A percentile compares a stretch with the other conserved stretches of the same genome.
phyloP scores from a whole-genome alignment of 2,329 filamentous ascomycete genomes.

The Sclerotinia sclerotiorum region DNA sequence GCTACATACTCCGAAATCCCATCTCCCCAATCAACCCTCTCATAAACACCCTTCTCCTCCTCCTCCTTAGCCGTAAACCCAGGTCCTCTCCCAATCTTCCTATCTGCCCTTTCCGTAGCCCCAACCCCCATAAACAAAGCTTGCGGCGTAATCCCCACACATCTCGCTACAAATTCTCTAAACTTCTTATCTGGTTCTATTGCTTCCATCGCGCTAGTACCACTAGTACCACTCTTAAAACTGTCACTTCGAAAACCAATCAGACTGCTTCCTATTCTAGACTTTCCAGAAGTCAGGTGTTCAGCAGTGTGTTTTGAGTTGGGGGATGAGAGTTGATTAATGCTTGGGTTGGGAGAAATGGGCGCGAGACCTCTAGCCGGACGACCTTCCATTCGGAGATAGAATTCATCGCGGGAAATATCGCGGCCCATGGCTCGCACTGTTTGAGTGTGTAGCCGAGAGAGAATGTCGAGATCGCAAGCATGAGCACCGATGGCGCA shows the following conservation, averaged over 20 bases:
- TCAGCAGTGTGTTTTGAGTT: background rate
- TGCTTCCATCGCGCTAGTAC: background rate
- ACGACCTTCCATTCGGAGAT: slow-evolving; percentile 19
- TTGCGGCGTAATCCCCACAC: background rate
- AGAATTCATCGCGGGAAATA: slow-evolving; percentile 20
- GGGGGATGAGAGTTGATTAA: background rate
- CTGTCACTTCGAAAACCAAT: background rate
- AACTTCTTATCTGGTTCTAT: slow-evolving; percentile 14
- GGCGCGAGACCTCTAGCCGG: background rate
- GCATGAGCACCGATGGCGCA: slow-evolving; percentile 20
- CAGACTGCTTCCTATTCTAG: background rate
- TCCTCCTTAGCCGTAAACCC: slow-evolving; percentile 5
- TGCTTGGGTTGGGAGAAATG: background rate
- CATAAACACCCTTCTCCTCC: background rate
- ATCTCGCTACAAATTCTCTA: slow-evolving; percentile 16
- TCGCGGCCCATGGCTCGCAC: slow-evolving; percentile 16
- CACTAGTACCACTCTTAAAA: background rate
- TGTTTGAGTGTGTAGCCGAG: slow-evolving; percentile 9
- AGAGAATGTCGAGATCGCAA: slow-evolving; percentile 15
- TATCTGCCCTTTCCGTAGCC: slow-evolving; percentile 3
- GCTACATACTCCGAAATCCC: background rate
- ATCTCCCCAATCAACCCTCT: slow-evolving; percentile 15
- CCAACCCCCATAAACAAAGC: slow-evolving; percentile 16
- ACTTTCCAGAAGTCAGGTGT: background rate
- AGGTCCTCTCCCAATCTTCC: slow-evolving; percentile 7